phyloP scores from a whole-genome alignment of 148 eudicot genomes.

The Arctostaphylos glauca region DNA sequence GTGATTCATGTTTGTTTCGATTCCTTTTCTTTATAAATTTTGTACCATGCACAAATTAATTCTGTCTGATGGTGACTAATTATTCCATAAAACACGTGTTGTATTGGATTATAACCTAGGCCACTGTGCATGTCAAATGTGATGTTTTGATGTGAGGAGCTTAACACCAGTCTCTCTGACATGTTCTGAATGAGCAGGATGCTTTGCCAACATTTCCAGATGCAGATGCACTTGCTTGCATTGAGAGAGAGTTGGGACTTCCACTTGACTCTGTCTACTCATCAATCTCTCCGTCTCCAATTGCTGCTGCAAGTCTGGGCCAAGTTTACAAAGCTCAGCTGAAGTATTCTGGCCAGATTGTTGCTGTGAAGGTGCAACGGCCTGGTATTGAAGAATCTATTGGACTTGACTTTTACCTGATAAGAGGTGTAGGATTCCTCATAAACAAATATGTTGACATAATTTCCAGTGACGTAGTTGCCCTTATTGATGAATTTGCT shows the following conservation, averaged over 20 bases:
- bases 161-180: slow-evolving; percentile 10
- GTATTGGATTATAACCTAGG: neutral
- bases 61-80: neutral
- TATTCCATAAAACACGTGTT: neutral
- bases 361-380: slow-evolving; percentile 98
- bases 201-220: slow-evolving; percentile 96
- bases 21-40: neutral
- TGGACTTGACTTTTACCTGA: slow-evolving; percentile 90
- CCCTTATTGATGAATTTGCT: slow-evolving; percentile 96
- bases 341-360: slow-evolving; percentile 79
- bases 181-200: slow-evolving; percentile 57
- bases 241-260: slow-evolving; percentile 78
- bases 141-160: neutral
- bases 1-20: neutral
- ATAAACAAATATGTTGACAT: slow-evolving; percentile 83
- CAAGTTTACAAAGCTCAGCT: slow-evolving; percentile 97
- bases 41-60: no score
- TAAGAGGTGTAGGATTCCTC: slow-evolving; percentile 80
- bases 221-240: slow-evolving; percentile 84
- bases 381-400: slow-evolving; percentile 98
- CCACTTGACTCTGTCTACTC: slow-evolving; percentile 84
- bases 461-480: slow-evolving; percentile 88
- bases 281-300: slow-evolving; percentile 76
- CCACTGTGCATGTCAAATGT: neutral
- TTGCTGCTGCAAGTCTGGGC: slow-evolving; percentile 99